Percentiles rank a stretch among this genome's conserved stretches.
phyloP scores from a whole-genome alignment of 192 early-diverging fungal genomes.

The Podila epicladia region DNA sequence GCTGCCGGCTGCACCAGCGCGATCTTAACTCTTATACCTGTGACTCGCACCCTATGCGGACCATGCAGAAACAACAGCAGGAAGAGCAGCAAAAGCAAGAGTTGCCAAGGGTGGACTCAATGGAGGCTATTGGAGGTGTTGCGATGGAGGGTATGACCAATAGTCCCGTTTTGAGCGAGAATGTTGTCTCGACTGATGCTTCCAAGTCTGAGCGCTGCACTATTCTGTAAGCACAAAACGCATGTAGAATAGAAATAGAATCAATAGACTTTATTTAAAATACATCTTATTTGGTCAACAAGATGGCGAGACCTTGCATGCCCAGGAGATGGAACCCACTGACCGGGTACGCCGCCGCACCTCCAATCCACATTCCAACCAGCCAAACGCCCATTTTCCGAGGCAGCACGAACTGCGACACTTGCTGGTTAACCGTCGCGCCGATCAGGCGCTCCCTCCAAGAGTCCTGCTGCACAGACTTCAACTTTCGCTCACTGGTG shows the following conservation, averaged over 20 bases:
- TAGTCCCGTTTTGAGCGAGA: too few species aligned
- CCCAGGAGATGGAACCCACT: not conserved
- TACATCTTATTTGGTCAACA: not conserved
- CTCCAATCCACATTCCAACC: not conserved
- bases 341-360: not conserved
- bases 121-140: slow-evolving; percentile 8
- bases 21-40: slow-evolving; percentile 19
- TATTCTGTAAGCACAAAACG: not conserved
- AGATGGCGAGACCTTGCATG: not conserved
- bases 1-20: slow-evolving; percentile 32
- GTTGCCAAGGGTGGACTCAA: slow-evolving; percentile 26
- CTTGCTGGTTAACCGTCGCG: not conserved
- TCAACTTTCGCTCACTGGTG: too few species aligned
- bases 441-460: not conserved
- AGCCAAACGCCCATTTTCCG: not conserved
- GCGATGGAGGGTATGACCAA: not conserved
- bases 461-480: too few species aligned
- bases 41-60: slow-evolving; percentile 19
- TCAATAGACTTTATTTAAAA: too few species aligned
- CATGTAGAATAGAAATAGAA: too few species aligned
- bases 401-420: not conserved
- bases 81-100: not conserved
- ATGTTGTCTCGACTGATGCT: not conserved
- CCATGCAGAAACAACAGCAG: slow-evolving; percentile 13
- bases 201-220: slow-evolving; percentile 2